phyloP scores from a whole-genome alignment of 2,329 filamentous ascomycete species.

The Pezicula radicicola region DNA sequence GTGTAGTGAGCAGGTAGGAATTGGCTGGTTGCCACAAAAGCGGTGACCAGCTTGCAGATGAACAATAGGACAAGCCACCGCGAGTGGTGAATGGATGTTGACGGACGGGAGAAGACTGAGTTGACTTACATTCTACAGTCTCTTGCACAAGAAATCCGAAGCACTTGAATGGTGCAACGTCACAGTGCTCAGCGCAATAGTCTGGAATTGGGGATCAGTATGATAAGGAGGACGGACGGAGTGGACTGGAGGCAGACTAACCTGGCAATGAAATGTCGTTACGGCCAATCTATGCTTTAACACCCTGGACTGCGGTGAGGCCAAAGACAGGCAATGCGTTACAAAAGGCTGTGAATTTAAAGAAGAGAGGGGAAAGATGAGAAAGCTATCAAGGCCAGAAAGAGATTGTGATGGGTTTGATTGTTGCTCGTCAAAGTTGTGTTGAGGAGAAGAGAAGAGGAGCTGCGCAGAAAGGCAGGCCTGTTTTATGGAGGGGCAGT shows the following conservation, averaged over 20 bases:
- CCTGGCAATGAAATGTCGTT: no score
- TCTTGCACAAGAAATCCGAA: neutral
- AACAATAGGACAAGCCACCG: no score
- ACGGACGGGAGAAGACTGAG: slow-evolving; percentile 1
- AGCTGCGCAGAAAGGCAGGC: slow-evolving; percentile 14
- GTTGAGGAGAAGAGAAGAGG: neutral
- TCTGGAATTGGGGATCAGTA: no score
- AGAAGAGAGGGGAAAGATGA: slow-evolving; percentile 32
- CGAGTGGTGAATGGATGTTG: neutral
- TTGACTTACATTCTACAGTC: slow-evolving; percentile 1
- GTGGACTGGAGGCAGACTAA: no score
- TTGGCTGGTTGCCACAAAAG: no score
- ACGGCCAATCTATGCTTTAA: no score
- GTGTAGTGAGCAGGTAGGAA: no score
- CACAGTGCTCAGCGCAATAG: no score
- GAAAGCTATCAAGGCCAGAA: slow-evolving; percentile 32
- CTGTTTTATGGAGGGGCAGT: neutral
- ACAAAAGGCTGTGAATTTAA: slow-evolving; percentile 17
- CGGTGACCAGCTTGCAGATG: no score
- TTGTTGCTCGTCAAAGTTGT: neutral
- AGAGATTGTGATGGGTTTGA: slow-evolving; percentile 12
- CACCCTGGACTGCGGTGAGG: no score
- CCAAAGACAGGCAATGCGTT: slow-evolving; percentile 1
- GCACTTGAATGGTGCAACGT: neutral
- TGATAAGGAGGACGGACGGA: neutral